Percentiles rank a stretch among this genome's conserved stretches.
These are phyloP conservation scores for Globisporangium middletonii DNA, from an alignment of 352 stramenopile genomes.

Conservation along the genomic window DNA sequence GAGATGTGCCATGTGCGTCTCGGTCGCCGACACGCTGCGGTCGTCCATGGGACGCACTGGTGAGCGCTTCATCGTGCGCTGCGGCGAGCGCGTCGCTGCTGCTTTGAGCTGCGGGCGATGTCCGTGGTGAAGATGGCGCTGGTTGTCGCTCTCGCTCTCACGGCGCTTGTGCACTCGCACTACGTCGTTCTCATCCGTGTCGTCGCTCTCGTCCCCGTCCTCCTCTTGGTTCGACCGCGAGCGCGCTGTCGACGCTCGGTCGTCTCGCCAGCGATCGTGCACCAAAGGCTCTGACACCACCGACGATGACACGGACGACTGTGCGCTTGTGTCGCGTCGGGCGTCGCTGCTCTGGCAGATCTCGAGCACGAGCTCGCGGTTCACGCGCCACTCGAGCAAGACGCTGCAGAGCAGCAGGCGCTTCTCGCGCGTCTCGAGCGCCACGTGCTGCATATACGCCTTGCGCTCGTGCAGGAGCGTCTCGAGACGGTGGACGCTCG, in stretches of 20 bases:
- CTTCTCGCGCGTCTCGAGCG: constrained; percentile 32
- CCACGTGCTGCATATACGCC: constrained; percentile 26
- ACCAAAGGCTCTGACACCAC: background rate
- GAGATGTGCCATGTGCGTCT: constrained; percentile 22
- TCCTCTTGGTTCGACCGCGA: constrained; percentile 1
- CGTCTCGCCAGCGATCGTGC: background rate
- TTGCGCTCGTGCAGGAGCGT: constrained; percentile 18
- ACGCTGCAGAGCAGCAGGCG: constrained; percentile 37
- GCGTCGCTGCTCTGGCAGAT: constrained; percentile 30
- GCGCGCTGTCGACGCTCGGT: background rate
- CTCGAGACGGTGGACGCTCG: constrained; percentile 16
- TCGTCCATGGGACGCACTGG: constrained; percentile 4
- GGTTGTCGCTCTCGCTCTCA: constrained; percentile 6
- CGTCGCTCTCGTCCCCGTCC: constrained; percentile 8
- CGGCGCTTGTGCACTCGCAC: background rate
- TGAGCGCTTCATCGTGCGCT: background rate
- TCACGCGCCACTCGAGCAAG: constrained; percentile 47
- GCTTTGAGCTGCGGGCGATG: constrained; percentile 1
- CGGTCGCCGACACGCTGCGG: constrained; percentile 3
- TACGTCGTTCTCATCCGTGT: constrained; percentile 4
- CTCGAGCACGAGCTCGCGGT: constrained; percentile 41
- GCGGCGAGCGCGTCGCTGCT: background rate
- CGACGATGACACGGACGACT: background rate
- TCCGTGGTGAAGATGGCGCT: background rate
- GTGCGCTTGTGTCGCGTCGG: constrained; percentile 7